Evolutionary conservation across 495 filamentous ascomycete species (phyloP), one percentile per base, ranked within the genome.

Genomic region (Talaromyces trachyspermus): DNA sequence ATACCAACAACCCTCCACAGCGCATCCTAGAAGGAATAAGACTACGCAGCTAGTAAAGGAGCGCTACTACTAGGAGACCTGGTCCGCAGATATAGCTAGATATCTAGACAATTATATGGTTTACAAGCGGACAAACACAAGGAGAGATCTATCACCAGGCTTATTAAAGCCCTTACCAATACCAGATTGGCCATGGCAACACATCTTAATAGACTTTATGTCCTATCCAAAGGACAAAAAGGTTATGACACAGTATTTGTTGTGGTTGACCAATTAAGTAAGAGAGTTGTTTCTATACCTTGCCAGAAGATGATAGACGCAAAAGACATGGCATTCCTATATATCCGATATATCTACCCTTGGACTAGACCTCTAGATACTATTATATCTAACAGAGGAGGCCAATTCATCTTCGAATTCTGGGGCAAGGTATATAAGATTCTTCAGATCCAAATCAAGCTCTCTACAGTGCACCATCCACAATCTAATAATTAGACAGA

Each of bases 181-280:
- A n/a, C 56, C 50, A 1, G 12, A 52, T 3, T 12, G 49, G 20
- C 49, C 24, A 11, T 62, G 51, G 54, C 14, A 60, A 39, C 38
- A 60, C n/a, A 51, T 58, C 9, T 32, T n/a, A 5, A 49, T 57
- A 12, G 52, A 60, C 49, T 57, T 57, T 33, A 52, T 53, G 5
- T 19, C 15, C 0, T 20, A 24, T 14, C 29, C 45, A 25, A 14
- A 24, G 30, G 12, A 39, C 49, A 17, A 44, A 11, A 3, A 3
- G 24, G 36, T 2, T 46, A 48, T 24, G 26, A 38, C 9, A 49
- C n/a, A 4, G 50, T 52, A 1, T 29, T 52, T n/a, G 45, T 55
- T 7, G 35, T 58, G 4, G 26, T 42, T 5, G 41, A 56, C 33
- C 51, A 50, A 14, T 32, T 58, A 1, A 43, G 15, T 11, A 56